Conservation (phyloP, 2,329 filamentous ascomycete species). For the Apiospora rasikravindrae region DNA sequence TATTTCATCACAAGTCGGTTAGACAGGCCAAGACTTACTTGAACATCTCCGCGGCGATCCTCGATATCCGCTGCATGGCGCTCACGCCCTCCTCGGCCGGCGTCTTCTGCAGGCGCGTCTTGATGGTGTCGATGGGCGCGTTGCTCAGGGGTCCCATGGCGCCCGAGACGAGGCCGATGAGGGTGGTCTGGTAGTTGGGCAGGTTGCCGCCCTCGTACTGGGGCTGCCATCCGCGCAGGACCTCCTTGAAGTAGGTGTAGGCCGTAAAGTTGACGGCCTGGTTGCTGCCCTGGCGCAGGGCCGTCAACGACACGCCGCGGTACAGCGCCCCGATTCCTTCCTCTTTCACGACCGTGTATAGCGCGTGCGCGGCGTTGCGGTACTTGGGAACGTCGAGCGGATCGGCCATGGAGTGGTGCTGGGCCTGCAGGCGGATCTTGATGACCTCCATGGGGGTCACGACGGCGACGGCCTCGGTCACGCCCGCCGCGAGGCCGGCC, state of each 20-base stretch:
- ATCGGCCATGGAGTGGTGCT: slow-evolving; percentile 97
- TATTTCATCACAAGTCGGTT: neutral
- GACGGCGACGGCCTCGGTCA: slow-evolving; percentile 94
- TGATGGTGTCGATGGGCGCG: slow-evolving; percentile 98
- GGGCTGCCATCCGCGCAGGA: slow-evolving; percentile 74
- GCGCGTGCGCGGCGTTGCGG: slow-evolving; percentile 83
- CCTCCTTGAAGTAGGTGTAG: slow-evolving; percentile 90
- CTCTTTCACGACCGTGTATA: slow-evolving; percentile 89
- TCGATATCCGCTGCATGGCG: slow-evolving; percentile 77
- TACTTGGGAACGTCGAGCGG: slow-evolving; percentile 97
- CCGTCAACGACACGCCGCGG: slow-evolving; percentile 91
- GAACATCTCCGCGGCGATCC: slow-evolving; percentile 85
- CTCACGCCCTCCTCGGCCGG: slow-evolving; percentile 82
- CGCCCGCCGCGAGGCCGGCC: slow-evolving; percentile 85
- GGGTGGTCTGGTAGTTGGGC: slow-evolving; percentile 86
- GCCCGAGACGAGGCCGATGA: slow-evolving; percentile 89
- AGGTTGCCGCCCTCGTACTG: slow-evolving; percentile 67
- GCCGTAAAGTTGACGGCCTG: slow-evolving; percentile 99
- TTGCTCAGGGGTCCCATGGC: slow-evolving; percentile 97
- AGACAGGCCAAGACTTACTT: slow-evolving; percentile 54
- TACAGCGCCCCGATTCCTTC: slow-evolving; percentile 89
- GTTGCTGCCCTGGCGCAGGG: slow-evolving; percentile 92
- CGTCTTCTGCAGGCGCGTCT: slow-evolving; percentile 92
- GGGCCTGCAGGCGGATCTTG: slow-evolving; percentile 97
- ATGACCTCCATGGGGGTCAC: slow-evolving; percentile 99